Evolutionary conservation across 148 eudicot species (phyloP), one percentile per base, ranked within the genome.

Genomic region (Nyssa sinensis): DNA sequence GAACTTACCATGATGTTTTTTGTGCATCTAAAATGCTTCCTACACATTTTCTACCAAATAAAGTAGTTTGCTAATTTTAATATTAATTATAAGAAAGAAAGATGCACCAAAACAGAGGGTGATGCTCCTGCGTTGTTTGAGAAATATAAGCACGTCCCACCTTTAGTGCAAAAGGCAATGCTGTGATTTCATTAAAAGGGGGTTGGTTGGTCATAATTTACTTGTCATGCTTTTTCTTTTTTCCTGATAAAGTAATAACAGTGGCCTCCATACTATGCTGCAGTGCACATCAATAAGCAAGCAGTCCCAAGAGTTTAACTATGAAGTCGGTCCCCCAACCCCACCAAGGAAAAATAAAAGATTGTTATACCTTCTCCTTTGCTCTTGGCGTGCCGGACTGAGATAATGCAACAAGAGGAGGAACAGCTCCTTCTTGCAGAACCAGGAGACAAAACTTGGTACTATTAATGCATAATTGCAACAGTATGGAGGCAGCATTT

Each of bases 401-500:
- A 74, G 99, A 96, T 53, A 96, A 79, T 7, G 94, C 88, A 16
- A 96, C 98, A 31, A 96, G 97, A 64, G 99, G 98, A 14, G 99
- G 99, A 62, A 96, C 93, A n/a, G 98, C 99, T n/a, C 99, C 99
- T 89, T 96, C 99, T 78, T 93, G 97, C 72, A 96, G 84, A 78
- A 96, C 94, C 80, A 88, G 79, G 35, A 84, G 85, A 81, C 98
- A 93, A 73, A 80, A 83, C 75, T 91, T 91, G 67, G 79, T 66
- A 72, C 84, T 93, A 74, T 87, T 83, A 13, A 91, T 86, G 80
- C 99, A 96, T 68, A 96, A 51, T 75, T 96, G 98, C 81, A 96
- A 80, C 69, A 96, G 71, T 61, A 91, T 75, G 6, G 98, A 84
- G 33, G 99, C 94, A 41, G 95, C 97, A 82, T 96, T 96, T 79